Conservation (phyloP, 2,329 filamentous ascomycete genomes). For the Tolypocladium album region DNA sequence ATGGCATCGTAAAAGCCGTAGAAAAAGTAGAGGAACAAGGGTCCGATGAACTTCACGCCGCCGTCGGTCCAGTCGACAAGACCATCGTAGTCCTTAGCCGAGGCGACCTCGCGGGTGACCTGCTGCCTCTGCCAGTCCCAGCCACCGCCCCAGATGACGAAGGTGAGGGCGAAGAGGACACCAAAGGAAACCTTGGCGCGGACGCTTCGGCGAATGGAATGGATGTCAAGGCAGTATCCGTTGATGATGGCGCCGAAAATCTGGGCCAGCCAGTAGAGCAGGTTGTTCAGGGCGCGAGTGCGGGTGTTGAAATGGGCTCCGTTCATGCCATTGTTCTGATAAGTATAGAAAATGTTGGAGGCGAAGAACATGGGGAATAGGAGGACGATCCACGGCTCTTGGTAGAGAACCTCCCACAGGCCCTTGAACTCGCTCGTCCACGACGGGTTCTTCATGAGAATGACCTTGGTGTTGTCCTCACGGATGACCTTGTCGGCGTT, state of each 20-base stretch:
- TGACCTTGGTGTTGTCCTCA: constrained; percentile 66
- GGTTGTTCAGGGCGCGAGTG: constrained; percentile 42
- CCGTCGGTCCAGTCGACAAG: constrained; percentile 53
- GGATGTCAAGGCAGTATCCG: constrained; percentile 45
- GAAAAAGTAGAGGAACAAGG: constrained; percentile 84
- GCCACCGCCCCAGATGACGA: constrained; percentile 74
- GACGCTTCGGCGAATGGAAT: constrained; percentile 68
- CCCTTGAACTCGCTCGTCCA: constrained; percentile 73
- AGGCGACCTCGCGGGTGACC: constrained; percentile 25
- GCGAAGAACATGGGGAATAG: constrained; percentile 44
- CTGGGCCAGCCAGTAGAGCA: constrained; percentile 46
- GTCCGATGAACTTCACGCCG: constrained; percentile 43
- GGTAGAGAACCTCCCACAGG: constrained; percentile 59
- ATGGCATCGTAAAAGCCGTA: constrained; percentile 83
- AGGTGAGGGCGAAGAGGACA: constrained; percentile 57
- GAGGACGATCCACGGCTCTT: constrained; percentile 62
- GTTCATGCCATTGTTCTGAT: constrained; percentile 49
- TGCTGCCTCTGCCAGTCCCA: constrained; percentile 60
- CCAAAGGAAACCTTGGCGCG: constrained; percentile 53
- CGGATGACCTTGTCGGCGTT: constrained; percentile 65
- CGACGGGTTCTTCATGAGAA: constrained; percentile 83
- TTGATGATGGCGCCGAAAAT: constrained; percentile 41
- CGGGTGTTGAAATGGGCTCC: constrained; percentile 42
- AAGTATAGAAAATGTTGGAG: constrained; percentile 45
- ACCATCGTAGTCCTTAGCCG: constrained; percentile 7